Evolutionary conservation across 768 basidiomycete genomes (phyloP).

Genomic region (Termitomyces sp.): DNA sequence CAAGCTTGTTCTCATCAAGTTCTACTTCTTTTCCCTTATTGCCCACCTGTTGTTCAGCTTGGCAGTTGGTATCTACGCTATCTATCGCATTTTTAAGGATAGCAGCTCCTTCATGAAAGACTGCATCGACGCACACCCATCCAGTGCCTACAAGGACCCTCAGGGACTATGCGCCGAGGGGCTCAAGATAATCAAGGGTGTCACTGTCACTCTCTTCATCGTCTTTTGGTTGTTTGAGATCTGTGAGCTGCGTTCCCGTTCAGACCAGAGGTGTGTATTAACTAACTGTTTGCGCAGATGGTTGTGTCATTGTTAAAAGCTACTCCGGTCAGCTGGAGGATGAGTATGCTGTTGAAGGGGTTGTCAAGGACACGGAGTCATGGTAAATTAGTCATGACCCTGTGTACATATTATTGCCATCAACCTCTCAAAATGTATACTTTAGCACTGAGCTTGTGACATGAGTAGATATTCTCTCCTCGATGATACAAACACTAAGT

Average conservation of each 20-base stretch:
- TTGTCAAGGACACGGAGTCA: constrained; percentile 38
- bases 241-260: constrained; percentile 26
- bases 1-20: constrained; percentile 32
- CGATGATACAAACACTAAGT: neutral
- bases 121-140: constrained; percentile 21
- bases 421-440: neutral
- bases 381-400: constrained; percentile 23
- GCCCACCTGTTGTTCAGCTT: constrained; percentile 40
- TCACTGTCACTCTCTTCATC: constrained; percentile 36
- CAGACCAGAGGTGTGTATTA: neutral
- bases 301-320: constrained; percentile 38
- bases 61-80: constrained; percentile 36
- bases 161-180: constrained; percentile 32
- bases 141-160: constrained; percentile 6
- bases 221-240: constrained; percentile 42
- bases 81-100: constrained; percentile 37
- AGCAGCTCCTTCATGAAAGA: constrained; percentile 29
- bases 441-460: neutral
- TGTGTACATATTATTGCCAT: constrained; percentile 3
- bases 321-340: constrained; percentile 41
- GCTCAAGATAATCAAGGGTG: constrained; percentile 32
- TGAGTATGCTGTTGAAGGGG: constrained; percentile 30
- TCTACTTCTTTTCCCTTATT: constrained; percentile 36
- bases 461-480: neutral
- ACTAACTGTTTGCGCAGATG: constrained; percentile 24